phyloP scores from a whole-genome alignment of 495 filamentous ascomycete species.

The Lophiotrema nucula region DNA sequence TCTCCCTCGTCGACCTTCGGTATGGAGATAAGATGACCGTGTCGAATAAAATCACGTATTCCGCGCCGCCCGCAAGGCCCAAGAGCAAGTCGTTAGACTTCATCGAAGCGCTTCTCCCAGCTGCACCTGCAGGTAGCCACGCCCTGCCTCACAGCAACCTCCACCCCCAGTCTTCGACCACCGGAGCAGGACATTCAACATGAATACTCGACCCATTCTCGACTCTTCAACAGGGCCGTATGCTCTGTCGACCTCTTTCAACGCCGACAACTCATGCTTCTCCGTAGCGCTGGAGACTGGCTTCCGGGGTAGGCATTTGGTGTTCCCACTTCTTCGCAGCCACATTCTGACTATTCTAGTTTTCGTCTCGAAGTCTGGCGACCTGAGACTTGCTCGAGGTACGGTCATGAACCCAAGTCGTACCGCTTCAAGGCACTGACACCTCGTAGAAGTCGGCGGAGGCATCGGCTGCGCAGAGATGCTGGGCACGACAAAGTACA shows the following conservation, averaged over 20 bases:
- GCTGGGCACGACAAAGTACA: conserved; percentile 82
- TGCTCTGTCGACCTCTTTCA: conserved; percentile 83
- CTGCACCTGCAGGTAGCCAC: no score
- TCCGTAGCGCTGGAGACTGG: conserved; percentile 84
- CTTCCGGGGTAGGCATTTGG: conserved; percentile 67
- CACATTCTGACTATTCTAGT: conserved; percentile 23
- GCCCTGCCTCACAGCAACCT: no score
- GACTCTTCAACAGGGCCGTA: conserved; percentile 70
- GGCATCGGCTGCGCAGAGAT: conserved; percentile 82
- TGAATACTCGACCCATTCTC: conserved; percentile 89
- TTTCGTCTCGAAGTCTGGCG: conserved; percentile 22
- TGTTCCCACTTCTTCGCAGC: background rate
- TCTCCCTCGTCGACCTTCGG: no score
- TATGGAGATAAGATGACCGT: no score
- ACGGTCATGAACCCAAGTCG: background rate
- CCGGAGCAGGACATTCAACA: conserved; percentile 42
- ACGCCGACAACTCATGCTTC: conserved; percentile 83
- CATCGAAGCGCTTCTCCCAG: no score
- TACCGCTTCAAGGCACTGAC: conserved; percentile 1
- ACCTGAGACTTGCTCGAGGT: conserved; percentile 23
- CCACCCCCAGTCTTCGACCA: no score
- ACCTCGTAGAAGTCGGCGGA: conserved; percentile 69
- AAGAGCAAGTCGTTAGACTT: no score
- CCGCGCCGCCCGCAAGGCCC: no score
- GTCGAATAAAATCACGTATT: no score